Percentiles rank a stretch among this genome's conserved stretches.
Conservation (phyloP, 345 rosid genomes). For the Populus tremula region DNA sequence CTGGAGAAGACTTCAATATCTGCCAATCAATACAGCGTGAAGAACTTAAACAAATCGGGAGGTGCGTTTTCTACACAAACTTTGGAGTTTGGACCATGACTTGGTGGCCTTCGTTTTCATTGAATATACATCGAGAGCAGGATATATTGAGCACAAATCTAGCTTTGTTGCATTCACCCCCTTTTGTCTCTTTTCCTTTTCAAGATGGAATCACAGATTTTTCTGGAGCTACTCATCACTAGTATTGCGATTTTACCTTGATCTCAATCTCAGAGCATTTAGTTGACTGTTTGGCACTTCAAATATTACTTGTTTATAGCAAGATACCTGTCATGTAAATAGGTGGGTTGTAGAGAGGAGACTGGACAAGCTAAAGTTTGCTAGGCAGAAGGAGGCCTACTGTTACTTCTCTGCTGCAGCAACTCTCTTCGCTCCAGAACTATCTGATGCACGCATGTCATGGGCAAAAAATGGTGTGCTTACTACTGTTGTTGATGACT, state of each 20-base stretch:
- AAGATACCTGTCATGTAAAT: constrained; percentile 16
- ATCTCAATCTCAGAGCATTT: not conserved
- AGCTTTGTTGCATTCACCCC: not conserved
- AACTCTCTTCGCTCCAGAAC: constrained; percentile 52
- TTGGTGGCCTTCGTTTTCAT: constrained; percentile 4
- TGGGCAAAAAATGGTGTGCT: constrained; percentile 94
- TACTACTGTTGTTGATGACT: constrained; percentile 82
- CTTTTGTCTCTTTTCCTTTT: not conserved
- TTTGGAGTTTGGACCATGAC: not conserved
- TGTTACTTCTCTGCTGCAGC: constrained; percentile 87
- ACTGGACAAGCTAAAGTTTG: constrained; percentile 73
- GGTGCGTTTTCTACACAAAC: constrained; percentile 34
- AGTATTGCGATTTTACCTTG: constrained; percentile 1
- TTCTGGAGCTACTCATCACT: not conserved
- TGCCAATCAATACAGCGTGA: constrained; percentile 56
- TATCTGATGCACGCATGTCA: constrained; percentile 79
- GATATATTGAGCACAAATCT: not conserved
- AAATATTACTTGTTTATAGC: not conserved
- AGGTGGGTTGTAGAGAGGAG: constrained; percentile 67
- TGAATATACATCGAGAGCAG: not conserved
- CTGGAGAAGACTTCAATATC: constrained; percentile 64
- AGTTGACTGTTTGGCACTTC: not conserved
- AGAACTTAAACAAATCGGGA: constrained; percentile 64
- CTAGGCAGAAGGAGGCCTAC: constrained; percentile 70
- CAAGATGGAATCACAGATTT: not conserved